Conservation (phyloP, 345 rosid genomes). For the Viola odorata region DNA sequence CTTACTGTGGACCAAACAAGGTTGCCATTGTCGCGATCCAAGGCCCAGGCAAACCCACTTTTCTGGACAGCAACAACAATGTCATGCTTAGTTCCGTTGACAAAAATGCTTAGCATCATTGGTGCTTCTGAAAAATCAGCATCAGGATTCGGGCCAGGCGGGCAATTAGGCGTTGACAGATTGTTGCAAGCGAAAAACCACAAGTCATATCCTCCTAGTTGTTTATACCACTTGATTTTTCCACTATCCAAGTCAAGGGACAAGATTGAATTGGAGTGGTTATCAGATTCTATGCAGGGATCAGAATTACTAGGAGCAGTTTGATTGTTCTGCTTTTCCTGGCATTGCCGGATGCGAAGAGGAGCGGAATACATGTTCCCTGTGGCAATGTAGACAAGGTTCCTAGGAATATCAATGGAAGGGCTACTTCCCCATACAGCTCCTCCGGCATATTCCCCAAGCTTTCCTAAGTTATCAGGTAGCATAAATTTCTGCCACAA, state of each 20-base stretch:
- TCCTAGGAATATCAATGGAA: conserved; percentile 21
- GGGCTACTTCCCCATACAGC: conserved; percentile 36
- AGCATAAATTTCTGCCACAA: conserved; percentile 27
- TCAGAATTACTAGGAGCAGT: conserved; percentile 22
- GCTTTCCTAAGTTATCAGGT: conserved; percentile 17
- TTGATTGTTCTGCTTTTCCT: conserved; percentile 25
- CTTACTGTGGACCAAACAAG: conserved; percentile 24
- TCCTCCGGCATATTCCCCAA: conserved; percentile 24
- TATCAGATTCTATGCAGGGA: conserved; percentile 24
- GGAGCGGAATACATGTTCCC: conserved; percentile 37
- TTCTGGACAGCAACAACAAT: conserved; percentile 24
- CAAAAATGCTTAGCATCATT: conserved; percentile 18
- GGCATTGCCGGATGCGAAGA: conserved; percentile 15
- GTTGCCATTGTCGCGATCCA: conserved; percentile 15
- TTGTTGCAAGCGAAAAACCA: conserved; percentile 27
- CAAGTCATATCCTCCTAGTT: conserved; percentile 31
- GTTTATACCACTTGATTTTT: conserved; percentile 25
- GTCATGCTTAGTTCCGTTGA: conserved; percentile 13
- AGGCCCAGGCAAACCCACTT: conserved; percentile 33
- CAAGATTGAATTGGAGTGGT: conserved; percentile 23
- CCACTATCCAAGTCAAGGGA: conserved; percentile 29
- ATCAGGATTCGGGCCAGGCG: conserved; percentile 26
- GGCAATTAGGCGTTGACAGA: conserved; percentile 21
- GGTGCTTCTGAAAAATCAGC: conserved; percentile 38
- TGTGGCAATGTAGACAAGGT: conserved; percentile 31